phyloP scores from a whole-genome alignment of 192 early-diverging fungal species.

The Dissophora ornata region DNA sequence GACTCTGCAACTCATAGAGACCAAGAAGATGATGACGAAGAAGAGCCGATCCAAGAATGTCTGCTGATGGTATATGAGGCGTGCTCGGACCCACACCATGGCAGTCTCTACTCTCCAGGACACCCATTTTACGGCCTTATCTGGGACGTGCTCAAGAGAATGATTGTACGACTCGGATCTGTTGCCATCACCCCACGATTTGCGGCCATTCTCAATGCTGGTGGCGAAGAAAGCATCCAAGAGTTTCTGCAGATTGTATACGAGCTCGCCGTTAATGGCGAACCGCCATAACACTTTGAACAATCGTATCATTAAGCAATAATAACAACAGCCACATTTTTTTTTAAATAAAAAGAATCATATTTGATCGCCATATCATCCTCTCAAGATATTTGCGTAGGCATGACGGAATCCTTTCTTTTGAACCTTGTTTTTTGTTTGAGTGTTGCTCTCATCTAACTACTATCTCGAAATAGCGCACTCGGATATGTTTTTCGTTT shows the following conservation, averaged over 20 bases:
- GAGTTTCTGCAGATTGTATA: conserved; percentile 30
- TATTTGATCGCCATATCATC: too few relatives aligned
- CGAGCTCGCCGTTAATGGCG: conserved; percentile 7
- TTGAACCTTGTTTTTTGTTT: too few relatives aligned
- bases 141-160: conserved; percentile 31
- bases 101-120: conserved; percentile 4
- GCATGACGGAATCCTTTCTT: too few relatives aligned
- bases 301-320: too few relatives aligned
- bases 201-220: conserved; percentile 14
- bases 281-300: neutral
- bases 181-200: conserved; percentile 21
- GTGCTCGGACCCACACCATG: conserved; percentile 28
- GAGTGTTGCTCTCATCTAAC: too few relatives aligned
- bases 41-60: conserved; percentile 31
- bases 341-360: too few relatives aligned
- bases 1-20: too few relatives aligned
- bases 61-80: conserved; percentile 43
- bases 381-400: too few relatives aligned
- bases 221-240: conserved; percentile 37
- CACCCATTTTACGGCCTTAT: conserved; percentile 39
- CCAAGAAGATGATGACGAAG: neutral
- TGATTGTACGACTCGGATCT: conserved; percentile 25
- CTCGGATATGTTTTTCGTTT: neutral
- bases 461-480: too few relatives aligned
- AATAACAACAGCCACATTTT: too few relatives aligned